A percentile compares a stretch with the other conserved stretches of the same genome.
Evolutionary conservation across 1,284 basidiomycete genomes (phyloP).

Genomic region (Cerrena zonata): DNA sequence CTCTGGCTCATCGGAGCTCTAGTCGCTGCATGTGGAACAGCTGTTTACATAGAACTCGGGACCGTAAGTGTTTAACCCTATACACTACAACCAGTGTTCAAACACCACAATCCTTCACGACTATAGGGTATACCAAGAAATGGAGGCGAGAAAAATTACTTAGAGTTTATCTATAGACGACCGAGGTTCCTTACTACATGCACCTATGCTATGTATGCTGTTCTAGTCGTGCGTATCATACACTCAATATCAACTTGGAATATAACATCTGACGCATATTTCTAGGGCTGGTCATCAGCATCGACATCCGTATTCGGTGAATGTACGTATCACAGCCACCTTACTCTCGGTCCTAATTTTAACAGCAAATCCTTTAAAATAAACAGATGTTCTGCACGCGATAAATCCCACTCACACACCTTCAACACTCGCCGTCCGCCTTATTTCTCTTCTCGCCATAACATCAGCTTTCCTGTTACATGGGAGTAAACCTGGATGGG

Average conservation of each 20-base stretch:
- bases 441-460: conserved; percentile 42
- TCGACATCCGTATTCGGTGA: conserved; percentile 62
- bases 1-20: conserved; percentile 69
- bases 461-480: conserved; percentile 57
- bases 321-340: conserved; percentile 38
- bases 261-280: not conserved
- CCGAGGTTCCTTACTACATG: conserved; percentile 61
- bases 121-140: conserved; percentile 57
- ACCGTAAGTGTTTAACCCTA: conserved; percentile 50
- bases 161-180: conserved; percentile 62
- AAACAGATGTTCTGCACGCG: conserved; percentile 48
- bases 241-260: not conserved
- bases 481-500: conserved; percentile 48
- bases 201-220: conserved; percentile 52
- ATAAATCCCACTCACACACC: conserved; percentile 26
- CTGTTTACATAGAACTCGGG: conserved; percentile 70
- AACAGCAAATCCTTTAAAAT: not conserved
- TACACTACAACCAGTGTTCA: no score
- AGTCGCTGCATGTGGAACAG: conserved; percentile 58
- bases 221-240: conserved; percentile 45
- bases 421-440: conserved; percentile 18
- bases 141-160: conserved; percentile 74
- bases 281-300: conserved; percentile 38
- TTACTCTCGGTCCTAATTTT: not conserved
- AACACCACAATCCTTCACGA: not conserved